These are phyloP conservation scores for Epichloe sibirici DNA, from an alignment of 2,329 filamentous ascomycete species.

Conservation along the genomic window DNA sequence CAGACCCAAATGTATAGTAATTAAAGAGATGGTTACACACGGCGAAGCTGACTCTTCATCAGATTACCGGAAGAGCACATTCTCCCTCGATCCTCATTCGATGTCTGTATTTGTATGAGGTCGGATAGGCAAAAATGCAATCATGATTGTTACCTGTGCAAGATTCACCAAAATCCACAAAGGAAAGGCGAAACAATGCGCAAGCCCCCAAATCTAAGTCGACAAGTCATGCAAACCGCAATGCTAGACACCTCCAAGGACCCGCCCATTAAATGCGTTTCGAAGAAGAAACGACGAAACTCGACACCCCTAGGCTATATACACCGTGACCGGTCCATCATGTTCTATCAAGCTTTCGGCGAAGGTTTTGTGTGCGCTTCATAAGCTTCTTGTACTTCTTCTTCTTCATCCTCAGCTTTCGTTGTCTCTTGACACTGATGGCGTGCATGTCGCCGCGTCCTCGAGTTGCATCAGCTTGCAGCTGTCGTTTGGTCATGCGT, in stretches of 20 bases:
- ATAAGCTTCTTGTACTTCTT: conserved; percentile 99
- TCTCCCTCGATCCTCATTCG: neutral
- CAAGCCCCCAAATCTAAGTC: conserved; percentile 14
- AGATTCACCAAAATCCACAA: conserved; percentile 18
- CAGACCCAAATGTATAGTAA: neutral
- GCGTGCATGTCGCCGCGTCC: conserved; percentile 53
- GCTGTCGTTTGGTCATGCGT: conserved; percentile 54
- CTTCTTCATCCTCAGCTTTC: conserved; percentile 99
- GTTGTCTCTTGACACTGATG: conserved; percentile 83
- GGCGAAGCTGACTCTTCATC: neutral
- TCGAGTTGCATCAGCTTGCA: conserved; percentile 43
- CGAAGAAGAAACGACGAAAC: conserved; percentile 12
- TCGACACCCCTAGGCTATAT: conserved; percentile 13
- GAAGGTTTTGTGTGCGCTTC: conserved; percentile 77
- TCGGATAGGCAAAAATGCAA: conserved; percentile 9
- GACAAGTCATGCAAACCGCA: conserved; percentile 15
- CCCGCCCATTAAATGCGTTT: conserved; percentile 14
- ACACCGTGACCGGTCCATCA: conserved; percentile 22
- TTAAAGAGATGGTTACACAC: neutral
- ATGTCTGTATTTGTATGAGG: too few species aligned
- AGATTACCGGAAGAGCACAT: neutral
- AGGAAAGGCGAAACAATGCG: conserved; percentile 16
- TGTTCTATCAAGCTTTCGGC: conserved; percentile 68
- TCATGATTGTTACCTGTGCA: conserved; percentile 20
- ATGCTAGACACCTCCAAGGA: conserved; percentile 20